Conservation (phyloP, 768 basidiomycete genomes). For the Lentinula raphanica region DNA sequence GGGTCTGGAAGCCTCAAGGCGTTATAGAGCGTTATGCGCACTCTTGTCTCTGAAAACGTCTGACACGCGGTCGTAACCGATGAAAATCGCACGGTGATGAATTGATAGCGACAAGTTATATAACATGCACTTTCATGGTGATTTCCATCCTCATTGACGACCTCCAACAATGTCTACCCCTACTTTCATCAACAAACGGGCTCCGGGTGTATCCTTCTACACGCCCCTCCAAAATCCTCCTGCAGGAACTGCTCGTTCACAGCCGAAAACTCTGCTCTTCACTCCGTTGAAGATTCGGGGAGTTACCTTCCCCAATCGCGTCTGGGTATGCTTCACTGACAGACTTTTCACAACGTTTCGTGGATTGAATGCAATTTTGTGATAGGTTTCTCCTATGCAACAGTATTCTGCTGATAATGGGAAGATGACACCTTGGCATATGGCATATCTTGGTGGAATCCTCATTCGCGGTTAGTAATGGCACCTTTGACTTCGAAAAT, state of each 20-base stretch:
- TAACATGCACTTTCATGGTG: too few relatives aligned
- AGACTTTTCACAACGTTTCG: not conserved
- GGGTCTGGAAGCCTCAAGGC: too few relatives aligned
- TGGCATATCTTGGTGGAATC: constrained; percentile 48
- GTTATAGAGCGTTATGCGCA: too few relatives aligned
- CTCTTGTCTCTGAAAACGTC: too few relatives aligned
- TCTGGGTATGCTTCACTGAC: constrained; percentile 34
- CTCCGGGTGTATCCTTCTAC: constrained; percentile 34
- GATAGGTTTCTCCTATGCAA: constrained; percentile 49
- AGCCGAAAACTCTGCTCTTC: constrained; percentile 36
- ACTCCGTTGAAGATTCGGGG: constrained; percentile 51
- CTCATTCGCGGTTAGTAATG: constrained; percentile 23
- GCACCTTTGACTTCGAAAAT: too few relatives aligned
- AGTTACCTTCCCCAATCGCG: constrained; percentile 49
- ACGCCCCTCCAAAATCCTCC: constrained; percentile 36
- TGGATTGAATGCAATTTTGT: not conserved
- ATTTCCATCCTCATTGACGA: not conserved
- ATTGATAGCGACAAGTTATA: too few relatives aligned
- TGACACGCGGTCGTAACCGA: too few relatives aligned
- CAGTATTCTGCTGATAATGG: constrained; percentile 59
- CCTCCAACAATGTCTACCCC: not conserved
- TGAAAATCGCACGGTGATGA: too few relatives aligned
- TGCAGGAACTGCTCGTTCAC: constrained; percentile 30
- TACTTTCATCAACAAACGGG: constrained; percentile 8
- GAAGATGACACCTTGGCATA: constrained; percentile 48